Evolutionary conservation across 148 eudicot genomes (phyloP).

Genomic region (Nepenthes gracilis): DNA sequence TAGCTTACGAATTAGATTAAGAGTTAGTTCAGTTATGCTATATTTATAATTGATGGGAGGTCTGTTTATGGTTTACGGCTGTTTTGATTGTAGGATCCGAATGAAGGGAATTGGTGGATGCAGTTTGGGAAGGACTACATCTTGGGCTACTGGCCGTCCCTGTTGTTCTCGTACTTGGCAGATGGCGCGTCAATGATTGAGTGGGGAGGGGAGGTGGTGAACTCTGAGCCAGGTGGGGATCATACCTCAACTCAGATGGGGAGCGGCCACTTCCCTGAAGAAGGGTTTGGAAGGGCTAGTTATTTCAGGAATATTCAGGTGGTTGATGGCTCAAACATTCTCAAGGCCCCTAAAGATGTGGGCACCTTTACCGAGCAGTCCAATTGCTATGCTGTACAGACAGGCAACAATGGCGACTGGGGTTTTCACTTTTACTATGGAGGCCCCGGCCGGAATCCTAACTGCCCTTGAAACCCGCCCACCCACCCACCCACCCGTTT

Average conservation of each 20-base stretch:
- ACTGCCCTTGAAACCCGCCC: slow-evolving; percentile 43
- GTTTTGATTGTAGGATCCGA: slow-evolving; percentile 48
- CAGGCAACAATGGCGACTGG: slow-evolving; percentile 83
- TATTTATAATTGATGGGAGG: no score
- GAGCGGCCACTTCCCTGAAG: slow-evolving; percentile 88
- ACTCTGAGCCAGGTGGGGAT: slow-evolving; percentile 72
- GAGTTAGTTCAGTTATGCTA: no score
- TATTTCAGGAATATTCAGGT: slow-evolving; percentile 89
- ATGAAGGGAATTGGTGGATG: slow-evolving; percentile 99
- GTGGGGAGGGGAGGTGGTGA: slow-evolving; percentile 97
- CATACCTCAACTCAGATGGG: slow-evolving; percentile 97
- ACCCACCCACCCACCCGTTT: not conserved
- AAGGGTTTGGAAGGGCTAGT: slow-evolving; percentile 90
- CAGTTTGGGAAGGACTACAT: slow-evolving; percentile 79
- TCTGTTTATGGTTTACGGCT: no score
- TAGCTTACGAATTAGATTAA: no score
- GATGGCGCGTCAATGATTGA: slow-evolving; percentile 98
- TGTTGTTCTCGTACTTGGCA: slow-evolving; percentile 85
- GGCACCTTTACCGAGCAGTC: slow-evolving; percentile 93
- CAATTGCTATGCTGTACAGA: slow-evolving; percentile 84
- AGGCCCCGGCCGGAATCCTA: slow-evolving; percentile 80
- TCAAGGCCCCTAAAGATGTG: slow-evolving; percentile 72
- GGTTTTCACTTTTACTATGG: slow-evolving; percentile 91
- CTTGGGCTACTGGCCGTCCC: slow-evolving; percentile 90
- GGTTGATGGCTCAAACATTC: slow-evolving; percentile 83